phyloP scores from a whole-genome alignment of 345 rosid genomes.

The Populus alba region DNA sequence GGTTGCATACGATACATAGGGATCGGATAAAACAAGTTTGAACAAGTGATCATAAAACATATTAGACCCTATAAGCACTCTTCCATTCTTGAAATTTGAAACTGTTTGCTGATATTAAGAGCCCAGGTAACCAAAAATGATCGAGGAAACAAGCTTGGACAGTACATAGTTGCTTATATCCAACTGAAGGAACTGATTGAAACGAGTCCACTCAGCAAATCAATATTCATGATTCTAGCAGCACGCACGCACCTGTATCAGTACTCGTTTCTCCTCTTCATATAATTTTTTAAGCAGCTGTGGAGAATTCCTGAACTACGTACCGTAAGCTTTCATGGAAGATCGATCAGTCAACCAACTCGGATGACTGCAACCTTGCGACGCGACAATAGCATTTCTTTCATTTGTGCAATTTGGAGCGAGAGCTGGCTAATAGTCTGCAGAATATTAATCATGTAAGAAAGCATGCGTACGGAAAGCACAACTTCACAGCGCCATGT shows the following conservation, averaged over 20 bases:
- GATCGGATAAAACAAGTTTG: too few relatives aligned
- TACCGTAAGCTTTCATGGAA: background rate
- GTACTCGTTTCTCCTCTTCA: background rate
- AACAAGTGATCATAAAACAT: too few relatives aligned
- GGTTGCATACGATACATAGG: too few relatives aligned
- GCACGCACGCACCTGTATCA: too few relatives aligned
- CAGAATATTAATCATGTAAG: background rate
- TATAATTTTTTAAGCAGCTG: background rate
- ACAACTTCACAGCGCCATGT: too few relatives aligned
- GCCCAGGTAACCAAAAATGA: too few relatives aligned
- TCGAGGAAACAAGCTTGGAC: too few relatives aligned
- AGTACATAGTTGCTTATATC: background rate
- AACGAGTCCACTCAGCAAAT: background rate
- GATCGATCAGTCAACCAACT: conserved; percentile 19
- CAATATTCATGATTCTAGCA: background rate
- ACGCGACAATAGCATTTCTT: conserved; percentile 30
- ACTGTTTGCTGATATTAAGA: too few relatives aligned
- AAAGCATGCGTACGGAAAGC: too few relatives aligned
- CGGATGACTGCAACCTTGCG: conserved; percentile 46
- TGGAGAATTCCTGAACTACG: background rate
- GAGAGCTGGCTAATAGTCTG: conserved; percentile 50
- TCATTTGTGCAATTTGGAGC: conserved; percentile 42
- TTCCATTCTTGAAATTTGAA: too few relatives aligned
- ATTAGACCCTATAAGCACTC: too few relatives aligned
- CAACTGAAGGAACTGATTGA: background rate